A percentile compares a stretch with the other conserved stretches of the same genome.
Conservation (phyloP, 139 green algal species). For the Ettlia oleoabundans region DNA sequence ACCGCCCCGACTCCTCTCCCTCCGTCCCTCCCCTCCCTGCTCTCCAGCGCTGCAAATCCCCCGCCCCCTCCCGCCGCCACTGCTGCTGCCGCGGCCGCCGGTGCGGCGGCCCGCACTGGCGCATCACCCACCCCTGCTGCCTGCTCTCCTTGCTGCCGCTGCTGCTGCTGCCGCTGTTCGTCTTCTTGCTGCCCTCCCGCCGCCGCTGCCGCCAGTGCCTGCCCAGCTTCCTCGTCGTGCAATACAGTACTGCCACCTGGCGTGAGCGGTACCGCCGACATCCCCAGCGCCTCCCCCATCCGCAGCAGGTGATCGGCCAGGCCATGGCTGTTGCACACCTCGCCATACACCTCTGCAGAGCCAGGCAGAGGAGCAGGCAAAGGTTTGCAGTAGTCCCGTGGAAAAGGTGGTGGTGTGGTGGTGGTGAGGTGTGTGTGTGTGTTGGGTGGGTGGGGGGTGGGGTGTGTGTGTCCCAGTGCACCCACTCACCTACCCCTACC, state of each 20-base stretch:
- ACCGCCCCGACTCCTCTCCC: too few relatives aligned
- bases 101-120: too few relatives aligned
- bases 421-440: not conserved
- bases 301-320: slow-evolving; percentile 20
- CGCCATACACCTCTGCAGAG: slow-evolving; percentile 24
- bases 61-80: too few relatives aligned
- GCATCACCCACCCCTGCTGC: too few relatives aligned
- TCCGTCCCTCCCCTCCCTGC: too few relatives aligned
- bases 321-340: not conserved
- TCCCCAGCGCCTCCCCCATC: slow-evolving; percentile 30
- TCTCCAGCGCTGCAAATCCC: too few relatives aligned
- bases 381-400: not conserved
- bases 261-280: slow-evolving; percentile 6
- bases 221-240: not conserved
- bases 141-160: too few relatives aligned
- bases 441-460: too few relatives aligned
- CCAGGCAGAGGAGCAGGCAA: too few relatives aligned
- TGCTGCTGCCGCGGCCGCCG: too few relatives aligned
- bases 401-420: not conserved
- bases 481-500: too few relatives aligned
- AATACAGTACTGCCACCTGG: not conserved
- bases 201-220: not conserved
- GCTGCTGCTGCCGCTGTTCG: not conserved
- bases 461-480: too few relatives aligned
- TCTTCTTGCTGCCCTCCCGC: not conserved